Conservation (phyloP, 768 basidiomycete species). For the Suillus fuscotomentosus region DNA sequence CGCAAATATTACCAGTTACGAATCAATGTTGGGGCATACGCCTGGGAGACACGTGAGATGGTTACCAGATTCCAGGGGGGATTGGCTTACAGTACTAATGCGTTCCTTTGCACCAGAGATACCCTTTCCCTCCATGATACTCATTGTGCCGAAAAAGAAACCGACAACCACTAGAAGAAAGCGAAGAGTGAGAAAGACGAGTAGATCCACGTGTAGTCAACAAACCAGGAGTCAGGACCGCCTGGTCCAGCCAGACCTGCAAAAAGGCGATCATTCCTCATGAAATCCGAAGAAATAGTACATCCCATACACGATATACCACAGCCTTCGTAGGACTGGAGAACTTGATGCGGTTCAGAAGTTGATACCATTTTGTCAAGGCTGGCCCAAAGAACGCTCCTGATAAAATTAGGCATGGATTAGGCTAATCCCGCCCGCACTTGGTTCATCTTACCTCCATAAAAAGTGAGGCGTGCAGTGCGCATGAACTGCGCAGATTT, state of each 20-base stretch:
- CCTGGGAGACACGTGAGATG: slow-evolving; percentile 36
- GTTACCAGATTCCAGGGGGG: not conserved
- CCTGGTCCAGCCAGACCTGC: slow-evolving; percentile 83
- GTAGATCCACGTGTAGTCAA: not conserved
- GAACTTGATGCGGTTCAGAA: slow-evolving; percentile 72
- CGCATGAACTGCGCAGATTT: slow-evolving; percentile 44
- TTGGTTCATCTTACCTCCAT: slow-evolving; percentile 52
- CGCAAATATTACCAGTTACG: slow-evolving; percentile 61
- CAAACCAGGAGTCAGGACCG: slow-evolving; percentile 68
- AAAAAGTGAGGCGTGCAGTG: slow-evolving; percentile 65
- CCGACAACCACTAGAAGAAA: slow-evolving; percentile 38
- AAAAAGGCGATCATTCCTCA: slow-evolving; percentile 1
- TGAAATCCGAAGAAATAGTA: not conserved
- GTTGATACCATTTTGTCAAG: slow-evolving; percentile 79
- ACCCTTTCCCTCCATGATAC: slow-evolving; percentile 74
- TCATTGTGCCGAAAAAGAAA: slow-evolving; percentile 74
- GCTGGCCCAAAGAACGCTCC: slow-evolving; percentile 78
- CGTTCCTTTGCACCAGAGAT: slow-evolving; percentile 47
- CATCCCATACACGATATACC: slow-evolving; percentile 54
- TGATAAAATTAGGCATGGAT: slow-evolving; percentile 13
- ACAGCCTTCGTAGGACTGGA: slow-evolving; percentile 55
- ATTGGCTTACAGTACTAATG: slow-evolving; percentile 33
- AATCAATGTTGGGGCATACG: slow-evolving; percentile 69
- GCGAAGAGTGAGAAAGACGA: slow-evolving; percentile 4
- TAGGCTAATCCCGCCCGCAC: not conserved